Base-by-base conservation (phyloP, 108 stramenopile species). In the Pinguiococcus pyrenoidosus region DNA sequence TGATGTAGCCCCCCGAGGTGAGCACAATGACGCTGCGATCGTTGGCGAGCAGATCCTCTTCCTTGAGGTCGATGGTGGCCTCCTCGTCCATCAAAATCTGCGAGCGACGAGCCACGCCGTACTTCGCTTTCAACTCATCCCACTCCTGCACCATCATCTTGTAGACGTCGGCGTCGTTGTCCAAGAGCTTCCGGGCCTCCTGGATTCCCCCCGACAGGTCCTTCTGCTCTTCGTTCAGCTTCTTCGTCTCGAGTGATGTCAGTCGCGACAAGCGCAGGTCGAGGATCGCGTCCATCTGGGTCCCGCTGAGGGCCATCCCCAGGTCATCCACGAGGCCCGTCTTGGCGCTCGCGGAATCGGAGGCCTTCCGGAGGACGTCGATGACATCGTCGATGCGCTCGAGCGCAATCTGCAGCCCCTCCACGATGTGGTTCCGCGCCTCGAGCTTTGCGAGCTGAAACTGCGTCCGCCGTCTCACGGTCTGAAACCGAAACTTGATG, bases 1-100 rank as follows among this genome's bases (percentile, higher is more conserved):
- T 94, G 51, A 94, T 84, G 66, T 94, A 91, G 16, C 92, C 89
- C 37, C 79, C 78, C 17, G 80, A 55, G 4, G 89, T 91, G 4
- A 94, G 79, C 26, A 94, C 82, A 44, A 94, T 83, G 21, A 94
- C 87, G 14, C 51, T 56, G 14, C 29, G 18, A 6, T 51, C 72
- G 57, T 95, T 95, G 29, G 73, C 70, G 39, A 92, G 58, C 42
- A 90, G 56, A 56, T 90, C 87, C 24, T 89, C 72, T 32, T 85
- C 88, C n/a, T 54, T 48, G 1, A 89, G 64, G 44, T 85, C 85
- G 25, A 73, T 82, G 59, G 27, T 16, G 8, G 26, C 1, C 20
- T 29, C 26, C 25, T 85, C 86, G 4, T 85, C 78, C 0, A 56
- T 44, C 37, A 76, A 43, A 43, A 92, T 89, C 41, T 67, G 51